phyloP scores from a whole-genome alignment of 2,329 filamentous ascomycete genomes.

The Epichloe gansuensis region DNA sequence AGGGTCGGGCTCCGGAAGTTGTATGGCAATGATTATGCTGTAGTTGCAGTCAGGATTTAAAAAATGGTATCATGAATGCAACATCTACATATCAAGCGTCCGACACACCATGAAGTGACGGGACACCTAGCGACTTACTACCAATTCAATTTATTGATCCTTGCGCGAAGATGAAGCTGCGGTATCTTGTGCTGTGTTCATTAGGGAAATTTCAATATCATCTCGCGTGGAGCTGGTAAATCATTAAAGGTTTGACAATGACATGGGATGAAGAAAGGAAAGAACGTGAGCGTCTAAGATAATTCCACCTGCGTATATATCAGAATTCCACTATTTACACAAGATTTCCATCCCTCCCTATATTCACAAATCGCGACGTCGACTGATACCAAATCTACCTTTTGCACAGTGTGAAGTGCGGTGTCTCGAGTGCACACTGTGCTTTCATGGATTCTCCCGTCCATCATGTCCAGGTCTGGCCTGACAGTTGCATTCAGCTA shows the following conservation, averaged over 20 bases:
- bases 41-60: constrained; percentile 33
- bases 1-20: constrained; percentile 30
- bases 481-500: not conserved
- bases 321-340: too few relatives aligned
- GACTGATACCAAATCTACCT: too few relatives aligned
- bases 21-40: constrained; percentile 30
- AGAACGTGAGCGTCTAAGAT: too few relatives aligned
- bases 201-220: too few relatives aligned
- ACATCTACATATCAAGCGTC: constrained; percentile 5
- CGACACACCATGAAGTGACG: not conserved
- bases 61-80: constrained; percentile 26
- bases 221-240: too few relatives aligned
- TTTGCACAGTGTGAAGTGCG: not conserved
- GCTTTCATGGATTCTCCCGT: not conserved
- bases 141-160: not conserved
- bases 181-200: too few relatives aligned
- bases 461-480: not conserved
- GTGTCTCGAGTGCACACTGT: not conserved
- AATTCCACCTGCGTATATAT: too few relatives aligned
- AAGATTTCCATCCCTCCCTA: too few relatives aligned
- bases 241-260: too few relatives aligned
- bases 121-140: not conserved
- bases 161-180: not conserved
- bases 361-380: too few relatives aligned
- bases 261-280: too few relatives aligned